Percentiles rank a stretch among this genome's conserved stretches.
Conservation (phyloP, 495 filamentous ascomycete species). For the Barbatosphaeria neglecta region DNA sequence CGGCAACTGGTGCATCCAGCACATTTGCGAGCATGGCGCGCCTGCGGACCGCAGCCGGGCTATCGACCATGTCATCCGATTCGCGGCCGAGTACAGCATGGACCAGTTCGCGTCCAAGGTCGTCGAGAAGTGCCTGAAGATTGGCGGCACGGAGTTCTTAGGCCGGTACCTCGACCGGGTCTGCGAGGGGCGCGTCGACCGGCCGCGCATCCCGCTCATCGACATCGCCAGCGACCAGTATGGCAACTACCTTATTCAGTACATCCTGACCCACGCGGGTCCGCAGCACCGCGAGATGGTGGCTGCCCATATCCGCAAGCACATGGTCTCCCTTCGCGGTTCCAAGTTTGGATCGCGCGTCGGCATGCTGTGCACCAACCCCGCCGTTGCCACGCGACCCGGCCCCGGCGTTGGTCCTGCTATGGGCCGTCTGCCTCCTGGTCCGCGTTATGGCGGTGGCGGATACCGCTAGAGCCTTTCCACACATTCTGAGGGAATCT, state of each 20-base stretch:
- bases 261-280: slow-evolving; percentile 79
- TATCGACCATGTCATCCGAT: slow-evolving; percentile 86
- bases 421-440: slow-evolving; percentile 47
- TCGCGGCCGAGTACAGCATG: slow-evolving; percentile 93
- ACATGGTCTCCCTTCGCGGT: slow-evolving; percentile 97
- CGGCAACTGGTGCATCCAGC: slow-evolving; percentile 99
- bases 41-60: slow-evolving; percentile 85
- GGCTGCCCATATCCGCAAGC: slow-evolving; percentile 87
- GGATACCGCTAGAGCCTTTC: slow-evolving; percentile 31
- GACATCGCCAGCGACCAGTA: slow-evolving; percentile 98
- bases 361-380: slow-evolving; percentile 97
- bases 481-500: neutral
- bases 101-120: slow-evolving; percentile 99
- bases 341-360: slow-evolving; percentile 98
- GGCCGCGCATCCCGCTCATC: slow-evolving; percentile 92
- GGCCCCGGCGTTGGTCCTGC: slow-evolving; percentile 59
- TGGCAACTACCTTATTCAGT: slow-evolving; percentile 96
- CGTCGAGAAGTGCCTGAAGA: slow-evolving; percentile 97
- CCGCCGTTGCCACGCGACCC: slow-evolving; percentile 70
- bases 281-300: slow-evolving; percentile 86
- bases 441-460: slow-evolving; percentile 36
- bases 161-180: slow-evolving; percentile 87
- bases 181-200: slow-evolving; percentile 79
- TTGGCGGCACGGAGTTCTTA: slow-evolving; percentile 82
- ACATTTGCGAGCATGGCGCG: slow-evolving; percentile 94